Evolutionary conservation across 73 alveolate species (phyloP).

Genomic region (Paramecium octaurelia): DNA sequence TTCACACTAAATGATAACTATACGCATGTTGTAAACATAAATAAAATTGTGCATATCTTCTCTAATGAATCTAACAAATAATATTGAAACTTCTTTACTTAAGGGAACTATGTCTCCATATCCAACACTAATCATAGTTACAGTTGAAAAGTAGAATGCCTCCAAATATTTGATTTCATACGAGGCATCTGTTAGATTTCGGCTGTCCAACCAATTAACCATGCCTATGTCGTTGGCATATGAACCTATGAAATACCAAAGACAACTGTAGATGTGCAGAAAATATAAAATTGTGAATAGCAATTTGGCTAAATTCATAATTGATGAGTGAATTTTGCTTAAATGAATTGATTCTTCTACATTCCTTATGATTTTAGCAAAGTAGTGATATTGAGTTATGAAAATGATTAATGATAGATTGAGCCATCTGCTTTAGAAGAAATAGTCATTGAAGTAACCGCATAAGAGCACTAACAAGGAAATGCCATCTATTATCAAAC

Average conservation of each 20-base stretch:
- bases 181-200: neutral
- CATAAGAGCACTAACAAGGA: neutral
- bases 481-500: conserved; percentile 22
- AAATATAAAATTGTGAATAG: neutral
- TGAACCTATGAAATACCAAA: neutral
- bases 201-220: neutral
- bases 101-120: conserved; percentile 55
- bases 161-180: conserved; percentile 10
- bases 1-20: conserved; percentile 23
- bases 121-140: conserved; percentile 57
- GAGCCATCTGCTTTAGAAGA: neutral
- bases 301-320: conserved; percentile 12
- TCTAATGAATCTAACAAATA: neutral
- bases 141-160: conserved; percentile 48
- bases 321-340: neutral
- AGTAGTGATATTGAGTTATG: neutral
- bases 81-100: neutral
- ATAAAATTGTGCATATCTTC: neutral
- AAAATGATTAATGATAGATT: neutral
- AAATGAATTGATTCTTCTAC: conserved; percentile 19
- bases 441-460: neutral
- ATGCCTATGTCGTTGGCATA: neutral
- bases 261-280: neutral
- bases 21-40: conserved; percentile 25
- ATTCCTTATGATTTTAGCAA: neutral